Conservation (phyloP, 257 asterid species). For the Fraxinus pennsylvanica region DNA sequence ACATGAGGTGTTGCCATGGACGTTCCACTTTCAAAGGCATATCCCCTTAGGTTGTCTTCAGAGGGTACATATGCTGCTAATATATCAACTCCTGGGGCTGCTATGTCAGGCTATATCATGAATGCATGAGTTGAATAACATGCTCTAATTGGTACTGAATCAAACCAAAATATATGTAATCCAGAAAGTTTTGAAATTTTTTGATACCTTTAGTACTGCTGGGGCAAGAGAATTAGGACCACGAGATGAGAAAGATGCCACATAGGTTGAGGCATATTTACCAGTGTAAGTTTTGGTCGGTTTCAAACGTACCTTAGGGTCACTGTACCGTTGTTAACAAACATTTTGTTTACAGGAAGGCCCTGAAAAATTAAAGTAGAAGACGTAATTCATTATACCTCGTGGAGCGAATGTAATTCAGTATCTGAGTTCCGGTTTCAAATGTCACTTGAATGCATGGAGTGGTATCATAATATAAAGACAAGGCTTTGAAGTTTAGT, state of each 20-base stretch:
- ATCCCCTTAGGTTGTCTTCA: neutral
- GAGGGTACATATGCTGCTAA: slow-evolving; percentile 32
- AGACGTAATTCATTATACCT: slow-evolving; percentile 31
- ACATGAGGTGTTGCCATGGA: slow-evolving; percentile 48
- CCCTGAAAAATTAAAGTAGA: neutral
- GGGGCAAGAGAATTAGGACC: slow-evolving; percentile 48
- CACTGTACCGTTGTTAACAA: slow-evolving; percentile 15
- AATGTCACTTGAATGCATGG: slow-evolving; percentile 28
- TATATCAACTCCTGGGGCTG: slow-evolving; percentile 50
- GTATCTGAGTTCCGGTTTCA: slow-evolving; percentile 38
- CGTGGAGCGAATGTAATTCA: slow-evolving; percentile 36
- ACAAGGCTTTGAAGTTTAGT: neutral
- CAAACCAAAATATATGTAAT: neutral
- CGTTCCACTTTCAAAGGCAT: slow-evolving; percentile 22
- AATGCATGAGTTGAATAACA: neutral
- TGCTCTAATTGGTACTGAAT: neutral
- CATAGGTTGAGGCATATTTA: slow-evolving; percentile 28
- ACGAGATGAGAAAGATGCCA: slow-evolving; percentile 40
- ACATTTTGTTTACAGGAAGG: neutral
- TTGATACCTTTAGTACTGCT: slow-evolving; percentile 36
- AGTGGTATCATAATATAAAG: neutral
- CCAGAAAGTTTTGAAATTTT: neutral
- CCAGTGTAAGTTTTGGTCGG: slow-evolving; percentile 40
- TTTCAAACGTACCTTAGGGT: slow-evolving; percentile 33
- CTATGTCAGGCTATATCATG: slow-evolving; percentile 41